A percentile compares a stretch with the other conserved stretches of the same genome.
Conservation (phyloP, 495 filamentous ascomycete species). For the Aspergillus wentii region DNA sequence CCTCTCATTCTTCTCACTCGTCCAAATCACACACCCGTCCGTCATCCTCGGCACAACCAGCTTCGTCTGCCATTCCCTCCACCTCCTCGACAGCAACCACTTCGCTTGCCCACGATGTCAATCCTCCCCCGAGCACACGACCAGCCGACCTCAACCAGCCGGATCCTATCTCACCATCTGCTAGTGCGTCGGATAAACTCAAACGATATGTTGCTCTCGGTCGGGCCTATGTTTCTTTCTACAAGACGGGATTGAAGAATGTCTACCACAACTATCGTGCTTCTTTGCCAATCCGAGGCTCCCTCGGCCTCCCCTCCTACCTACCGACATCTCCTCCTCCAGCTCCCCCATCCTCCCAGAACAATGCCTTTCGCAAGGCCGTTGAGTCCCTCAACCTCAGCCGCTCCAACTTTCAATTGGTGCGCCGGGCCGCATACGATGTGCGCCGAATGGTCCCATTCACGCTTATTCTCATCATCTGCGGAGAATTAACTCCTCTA, state of each 20-base stretch:
- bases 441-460: conserved; percentile 72
- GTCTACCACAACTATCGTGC: conserved; percentile 54
- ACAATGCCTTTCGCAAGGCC: conserved; percentile 20
- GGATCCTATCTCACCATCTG: conserved; percentile 10
- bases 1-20: background rate
- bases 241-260: conserved; percentile 75
- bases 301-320: conserved; percentile 24
- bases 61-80: conserved; percentile 9
- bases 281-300: conserved; percentile 26
- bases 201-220: conserved; percentile 36
- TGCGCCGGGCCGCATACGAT: conserved; percentile 63
- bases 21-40: conserved; percentile 18
- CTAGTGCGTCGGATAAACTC: conserved; percentile 23
- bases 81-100: conserved; percentile 9
- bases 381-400: conserved; percentile 31
- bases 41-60: conserved; percentile 14
- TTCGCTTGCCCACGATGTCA: conserved; percentile 22
- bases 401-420: conserved; percentile 59
- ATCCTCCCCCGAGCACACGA: conserved; percentile 35
- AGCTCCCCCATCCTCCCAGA: conserved; percentile 7
- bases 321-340: conserved; percentile 30
- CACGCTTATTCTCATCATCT: conserved; percentile 62
- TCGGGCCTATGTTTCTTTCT: conserved; percentile 61
- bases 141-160: conserved; percentile 29
- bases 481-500: conserved; percentile 81